Evolutionary conservation across 1,284 basidiomycete genomes (phyloP), one percentile per base, ranked within the genome.

Genomic region (Ceratobasidium papillatum): DNA sequence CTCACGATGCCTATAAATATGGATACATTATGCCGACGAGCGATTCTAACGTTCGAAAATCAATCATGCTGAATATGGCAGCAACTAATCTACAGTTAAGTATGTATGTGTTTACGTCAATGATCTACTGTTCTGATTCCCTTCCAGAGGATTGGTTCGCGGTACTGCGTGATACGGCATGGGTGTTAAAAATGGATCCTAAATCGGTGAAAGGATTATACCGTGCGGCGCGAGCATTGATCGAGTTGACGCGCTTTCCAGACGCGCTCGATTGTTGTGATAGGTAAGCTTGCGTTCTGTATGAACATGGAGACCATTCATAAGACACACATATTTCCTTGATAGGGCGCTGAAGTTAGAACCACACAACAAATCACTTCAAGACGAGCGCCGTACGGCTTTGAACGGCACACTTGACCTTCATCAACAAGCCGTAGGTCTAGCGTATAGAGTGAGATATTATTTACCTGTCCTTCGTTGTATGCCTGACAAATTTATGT

Each of bases 201-300:
- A 14, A 41, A 1, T 61, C 59, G 9, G 36, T 61, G 19, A 61
- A 61, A 22, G 59, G 17, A 12, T 19, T 61, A 22, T 61, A 41
- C 59, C 59, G 59, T 61, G 30, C 59, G 1, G 59, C 62, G 34
- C 34, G 38, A 19, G 59, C 59, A 38, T 25, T 43, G 36, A 5
- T 61, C 11, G 36, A 61, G 17, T 22, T 61, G 9, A 25, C 8
- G 22, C 34, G 38, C 38, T 61, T 61, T 25, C 36, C 41, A 1
- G 59, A 61, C n/a, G 59, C 59, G 8, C 41, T 61, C 5, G 59
- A 61, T 22, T 61, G 59, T 14, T 61, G 59, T 43, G 59, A 61
- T 25, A 36, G 59, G 59, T 43, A 34, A 61, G 56, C 34, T 8
- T 52, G 5, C 30, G 30, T 54, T 25, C 25, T 30, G 3, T 27